Evolutionary conservation across 164 flowering plant genomes (phyloP).

Genomic region (Stephania japonica): DNA sequence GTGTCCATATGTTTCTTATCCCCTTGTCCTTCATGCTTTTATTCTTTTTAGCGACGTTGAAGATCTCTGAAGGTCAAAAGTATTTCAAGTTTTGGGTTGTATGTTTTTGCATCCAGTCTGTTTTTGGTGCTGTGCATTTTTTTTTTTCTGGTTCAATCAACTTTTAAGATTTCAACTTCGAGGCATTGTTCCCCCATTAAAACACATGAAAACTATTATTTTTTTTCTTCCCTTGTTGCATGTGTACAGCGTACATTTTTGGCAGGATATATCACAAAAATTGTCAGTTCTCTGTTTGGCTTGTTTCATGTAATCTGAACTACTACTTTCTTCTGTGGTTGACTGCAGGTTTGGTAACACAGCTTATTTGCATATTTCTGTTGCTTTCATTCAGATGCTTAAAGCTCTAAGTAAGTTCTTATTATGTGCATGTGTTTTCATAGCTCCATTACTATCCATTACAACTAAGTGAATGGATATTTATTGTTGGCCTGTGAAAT

Average conservation of each 20-base stretch:
- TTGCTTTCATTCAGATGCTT: slow-evolving; percentile 99
- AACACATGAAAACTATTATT: not conserved
- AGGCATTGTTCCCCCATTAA: not conserved
- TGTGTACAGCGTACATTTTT: not conserved
- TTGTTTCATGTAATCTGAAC: not conserved
- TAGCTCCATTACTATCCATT: not conserved
- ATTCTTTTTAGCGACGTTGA: not conserved
- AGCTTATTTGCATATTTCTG: slow-evolving; percentile 94
- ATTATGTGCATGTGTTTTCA: slow-evolving; percentile 3
- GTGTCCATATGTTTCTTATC: not conserved
- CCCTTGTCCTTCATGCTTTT: not conserved
- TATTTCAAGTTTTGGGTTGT: not conserved
- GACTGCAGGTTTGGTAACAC: slow-evolving; percentile 94
- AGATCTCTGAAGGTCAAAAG: not conserved
- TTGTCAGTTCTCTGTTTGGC: not conserved
- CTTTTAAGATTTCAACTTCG: not conserved
- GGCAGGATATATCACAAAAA: not conserved
- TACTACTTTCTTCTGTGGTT: not conserved
- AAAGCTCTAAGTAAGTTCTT: slow-evolving; percentile 85
- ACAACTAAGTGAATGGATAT: slow-evolving; percentile 6
- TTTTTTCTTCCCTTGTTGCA: not conserved
- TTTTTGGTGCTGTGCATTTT: not conserved
- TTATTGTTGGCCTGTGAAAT: slow-evolving; percentile 6
- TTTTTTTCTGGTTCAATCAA: not conserved
- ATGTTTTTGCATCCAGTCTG: not conserved